Conservation (phyloP, 1,284 basidiomycete genomes). For the Golubevia sp. region DNA sequence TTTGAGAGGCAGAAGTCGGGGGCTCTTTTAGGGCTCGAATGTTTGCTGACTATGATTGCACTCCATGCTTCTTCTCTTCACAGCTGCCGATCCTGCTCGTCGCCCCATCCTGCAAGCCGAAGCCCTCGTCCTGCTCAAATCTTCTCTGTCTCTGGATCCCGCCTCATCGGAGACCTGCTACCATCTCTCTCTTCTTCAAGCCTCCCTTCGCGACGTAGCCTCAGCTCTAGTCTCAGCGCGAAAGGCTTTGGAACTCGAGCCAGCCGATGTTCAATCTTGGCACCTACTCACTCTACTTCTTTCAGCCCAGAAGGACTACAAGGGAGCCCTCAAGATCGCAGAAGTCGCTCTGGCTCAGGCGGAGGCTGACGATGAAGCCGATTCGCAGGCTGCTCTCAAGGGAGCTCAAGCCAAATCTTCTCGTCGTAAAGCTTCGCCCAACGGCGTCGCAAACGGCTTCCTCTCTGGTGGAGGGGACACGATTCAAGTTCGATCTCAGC, state of each 20-base stretch:
- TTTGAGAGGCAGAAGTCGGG: neutral
- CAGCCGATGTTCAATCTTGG: constrained; percentile 78
- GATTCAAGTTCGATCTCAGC: neutral
- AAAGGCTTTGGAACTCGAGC: constrained; percentile 56
- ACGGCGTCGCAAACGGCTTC: neutral
- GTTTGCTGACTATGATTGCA: neutral
- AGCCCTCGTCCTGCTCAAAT: neutral
- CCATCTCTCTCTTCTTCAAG: constrained; percentile 62
- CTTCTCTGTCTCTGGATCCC: constrained; percentile 64
- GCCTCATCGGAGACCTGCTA: constrained; percentile 72
- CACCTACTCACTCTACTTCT: constrained; percentile 85
- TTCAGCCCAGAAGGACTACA: constrained; percentile 79
- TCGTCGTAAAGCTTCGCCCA: neutral
- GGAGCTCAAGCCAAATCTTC: neutral
- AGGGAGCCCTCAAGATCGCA: constrained; percentile 75
- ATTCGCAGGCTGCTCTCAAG: constrained; percentile 5
- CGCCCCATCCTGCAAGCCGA: constrained; percentile 69
- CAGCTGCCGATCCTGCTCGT: constrained; percentile 72
- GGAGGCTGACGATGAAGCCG: constrained; percentile 44
- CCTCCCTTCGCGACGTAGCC: constrained; percentile 73
- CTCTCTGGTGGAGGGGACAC: neutral
- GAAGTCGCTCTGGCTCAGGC: constrained; percentile 67
- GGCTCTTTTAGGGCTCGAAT: neutral
- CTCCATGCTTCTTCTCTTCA: constrained; percentile 1
- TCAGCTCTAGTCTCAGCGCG: constrained; percentile 74